Evolutionary conservation across 805 yeast genomes (phyloP).

Genomic region (Cyberlindnera suaveolens): DNA sequence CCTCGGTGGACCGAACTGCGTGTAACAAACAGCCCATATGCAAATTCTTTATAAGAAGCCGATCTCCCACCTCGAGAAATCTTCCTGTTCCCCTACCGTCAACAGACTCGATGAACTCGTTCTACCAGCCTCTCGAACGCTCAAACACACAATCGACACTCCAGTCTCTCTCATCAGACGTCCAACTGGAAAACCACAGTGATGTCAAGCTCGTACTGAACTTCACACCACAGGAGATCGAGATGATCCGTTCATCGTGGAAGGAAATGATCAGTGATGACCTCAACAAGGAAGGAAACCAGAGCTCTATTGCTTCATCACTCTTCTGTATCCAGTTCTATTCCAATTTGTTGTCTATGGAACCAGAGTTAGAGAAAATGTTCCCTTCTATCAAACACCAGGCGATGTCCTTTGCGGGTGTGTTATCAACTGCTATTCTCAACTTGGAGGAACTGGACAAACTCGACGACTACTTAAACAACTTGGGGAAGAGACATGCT

Average conservation of each 20-base stretch:
- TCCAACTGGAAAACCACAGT: constrained; percentile 7
- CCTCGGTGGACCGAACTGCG: too few relatives aligned
- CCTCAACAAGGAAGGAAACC: constrained; percentile 7
- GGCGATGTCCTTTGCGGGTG: constrained; percentile 76
- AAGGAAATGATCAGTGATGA: constrained; percentile 32
- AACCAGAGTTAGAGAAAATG: constrained; percentile 51
- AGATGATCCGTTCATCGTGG: constrained; percentile 34
- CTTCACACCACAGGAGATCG: constrained; percentile 27
- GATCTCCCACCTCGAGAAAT: too few relatives aligned
- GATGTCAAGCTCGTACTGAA: constrained; percentile 24
- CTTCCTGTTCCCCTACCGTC: too few relatives aligned
- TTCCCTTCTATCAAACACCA: constrained; percentile 77
- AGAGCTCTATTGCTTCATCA: constrained; percentile 41
- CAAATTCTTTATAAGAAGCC: too few relatives aligned
- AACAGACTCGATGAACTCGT: neutral
- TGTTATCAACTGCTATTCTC: constrained; percentile 58
- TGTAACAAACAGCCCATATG: too few relatives aligned
- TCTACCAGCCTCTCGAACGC: neutral
- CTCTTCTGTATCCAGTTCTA: constrained; percentile 74
- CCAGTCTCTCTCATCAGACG: constrained; percentile 16
- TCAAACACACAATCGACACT: constrained; percentile 4
- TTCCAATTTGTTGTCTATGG: constrained; percentile 56
- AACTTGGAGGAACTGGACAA: constrained; percentile 53
- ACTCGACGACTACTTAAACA: constrained; percentile 53
- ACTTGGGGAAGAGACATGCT: constrained; percentile 69